Conservation (phyloP, 2,329 filamentous ascomycete species). For the Curvularia spicifera region DNA sequence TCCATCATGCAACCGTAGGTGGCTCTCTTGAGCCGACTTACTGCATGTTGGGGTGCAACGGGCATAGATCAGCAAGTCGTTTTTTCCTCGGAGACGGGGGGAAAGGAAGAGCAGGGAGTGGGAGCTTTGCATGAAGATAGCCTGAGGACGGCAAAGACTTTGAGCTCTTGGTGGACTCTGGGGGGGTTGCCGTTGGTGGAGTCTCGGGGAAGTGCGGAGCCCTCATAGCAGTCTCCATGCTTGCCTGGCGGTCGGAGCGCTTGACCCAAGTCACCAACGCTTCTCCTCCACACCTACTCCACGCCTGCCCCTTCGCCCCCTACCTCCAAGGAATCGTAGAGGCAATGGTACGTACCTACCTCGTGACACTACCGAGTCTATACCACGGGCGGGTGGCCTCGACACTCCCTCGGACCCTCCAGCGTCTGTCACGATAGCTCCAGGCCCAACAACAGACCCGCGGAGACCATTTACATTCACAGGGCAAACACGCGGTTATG, state of each 20-base stretch:
- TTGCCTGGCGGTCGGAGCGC: too few relatives aligned
- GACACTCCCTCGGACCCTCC: too few relatives aligned
- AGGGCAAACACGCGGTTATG: slow-evolving; percentile 4
- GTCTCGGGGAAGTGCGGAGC: slow-evolving; percentile 5
- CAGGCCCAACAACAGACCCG: neutral
- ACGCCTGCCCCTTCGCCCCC: too few relatives aligned
- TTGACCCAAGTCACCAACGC: too few relatives aligned
- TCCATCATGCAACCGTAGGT: neutral
- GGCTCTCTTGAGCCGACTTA: neutral
- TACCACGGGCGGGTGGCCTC: too few relatives aligned
- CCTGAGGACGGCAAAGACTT: neutral
- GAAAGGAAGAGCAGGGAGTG: neutral
- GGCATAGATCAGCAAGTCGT: neutral
- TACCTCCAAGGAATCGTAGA: too few relatives aligned
- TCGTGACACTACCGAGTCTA: too few relatives aligned
- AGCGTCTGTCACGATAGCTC: too few relatives aligned
- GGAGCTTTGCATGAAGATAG: neutral
- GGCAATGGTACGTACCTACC: too few relatives aligned
- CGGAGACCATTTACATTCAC: slow-evolving; percentile 11
- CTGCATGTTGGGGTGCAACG: neutral
- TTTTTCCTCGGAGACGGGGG: neutral
- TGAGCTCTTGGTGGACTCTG: neutral
- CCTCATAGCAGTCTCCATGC: too few relatives aligned
- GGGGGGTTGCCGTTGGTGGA: neutral
- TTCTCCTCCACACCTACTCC: too few relatives aligned